phyloP scores from a whole-genome alignment of 2,329 filamentous ascomycete genomes.

The Penicillium sclerotigenum region DNA sequence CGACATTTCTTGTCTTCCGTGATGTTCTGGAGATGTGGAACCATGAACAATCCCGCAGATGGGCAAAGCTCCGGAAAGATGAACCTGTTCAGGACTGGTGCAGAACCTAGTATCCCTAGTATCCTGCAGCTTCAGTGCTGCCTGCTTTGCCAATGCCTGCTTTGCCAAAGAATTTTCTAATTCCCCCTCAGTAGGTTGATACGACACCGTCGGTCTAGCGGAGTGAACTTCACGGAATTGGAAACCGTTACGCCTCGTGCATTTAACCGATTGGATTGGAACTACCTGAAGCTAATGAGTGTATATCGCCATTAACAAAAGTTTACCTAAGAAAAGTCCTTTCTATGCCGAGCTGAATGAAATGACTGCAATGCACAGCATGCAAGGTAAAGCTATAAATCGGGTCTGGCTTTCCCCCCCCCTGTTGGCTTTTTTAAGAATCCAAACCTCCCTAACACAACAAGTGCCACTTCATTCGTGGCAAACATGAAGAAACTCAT shows the following conservation, averaged over 20 bases:
- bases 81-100: constrained; percentile 11
- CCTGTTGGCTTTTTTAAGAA: not conserved
- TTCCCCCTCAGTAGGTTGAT: not conserved
- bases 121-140: not conserved
- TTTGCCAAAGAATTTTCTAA: not conserved
- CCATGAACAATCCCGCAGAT: constrained; percentile 5
- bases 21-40: constrained; percentile 3
- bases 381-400: constrained; percentile 3
- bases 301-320: not conserved
- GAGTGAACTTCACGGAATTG: not conserved
- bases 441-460: not conserved
- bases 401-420: not conserved
- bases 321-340: too few relatives aligned
- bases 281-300: not conserved
- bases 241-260: not conserved
- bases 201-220: not conserved
- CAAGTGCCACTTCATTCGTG: too few relatives aligned
- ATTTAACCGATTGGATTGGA: constrained; percentile 2
- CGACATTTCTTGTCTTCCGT: not conserved
- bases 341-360: not conserved
- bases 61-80: constrained; percentile 7
- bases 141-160: too few relatives aligned
- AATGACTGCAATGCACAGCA: not conserved
- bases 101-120: not conserved
- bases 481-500: not conserved